Evolutionary conservation across 129 eudicot species (phyloP), one percentile per base, ranked within the genome.

Genomic region (Tagetes erecta): DNA sequence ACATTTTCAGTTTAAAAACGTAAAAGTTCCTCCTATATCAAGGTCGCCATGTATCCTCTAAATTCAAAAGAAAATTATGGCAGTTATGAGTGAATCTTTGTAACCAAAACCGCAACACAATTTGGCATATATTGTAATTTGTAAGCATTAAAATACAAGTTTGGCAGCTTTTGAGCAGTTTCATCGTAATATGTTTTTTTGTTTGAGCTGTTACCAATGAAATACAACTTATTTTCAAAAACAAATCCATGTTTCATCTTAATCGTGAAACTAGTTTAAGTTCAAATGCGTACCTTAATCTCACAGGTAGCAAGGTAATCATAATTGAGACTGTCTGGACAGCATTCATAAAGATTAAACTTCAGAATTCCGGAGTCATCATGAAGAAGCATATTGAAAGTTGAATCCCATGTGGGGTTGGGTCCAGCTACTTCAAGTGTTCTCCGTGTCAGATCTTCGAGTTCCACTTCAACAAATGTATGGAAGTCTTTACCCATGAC

Each of bases 401-500:
- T 86, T 47, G 97, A 83, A 83, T 88, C 86, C 99, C 99, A 94
- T 49, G 45, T 79, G 52, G 99, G 99, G 79, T 63, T 76, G 27
- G 97, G 73, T 64, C 99, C 97, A 13, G 76, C 63, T 53, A 76
- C 84, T 42, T 80, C 82, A 2, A 77, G 81, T 49, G 99, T 94
- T 71, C 83, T 88, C 74, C 99, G 80, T 7, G 97, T 88, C 56
- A 94, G 70, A 20, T 91, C 97, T 78, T 83, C 99, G 5, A 91
- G 87, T 81, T 91, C 99, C 14, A 94, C 92, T 84, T 94, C 99
- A 14, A 94, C 88, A 85, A 94, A 94, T 72, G 97, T 88, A 83
- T 83, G 86, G 68, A 94, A 80, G 73, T 87, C 90, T 81, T 84
- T 82, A 75, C 78, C 75, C 72, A 65, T 50, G 39, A 8, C 45